A percentile compares a stretch with the other conserved stretches of the same genome.
These are phyloP conservation scores for Tagetes erecta DNA, from an alignment of 129 eudicot genomes.

Conservation along the genomic window DNA sequence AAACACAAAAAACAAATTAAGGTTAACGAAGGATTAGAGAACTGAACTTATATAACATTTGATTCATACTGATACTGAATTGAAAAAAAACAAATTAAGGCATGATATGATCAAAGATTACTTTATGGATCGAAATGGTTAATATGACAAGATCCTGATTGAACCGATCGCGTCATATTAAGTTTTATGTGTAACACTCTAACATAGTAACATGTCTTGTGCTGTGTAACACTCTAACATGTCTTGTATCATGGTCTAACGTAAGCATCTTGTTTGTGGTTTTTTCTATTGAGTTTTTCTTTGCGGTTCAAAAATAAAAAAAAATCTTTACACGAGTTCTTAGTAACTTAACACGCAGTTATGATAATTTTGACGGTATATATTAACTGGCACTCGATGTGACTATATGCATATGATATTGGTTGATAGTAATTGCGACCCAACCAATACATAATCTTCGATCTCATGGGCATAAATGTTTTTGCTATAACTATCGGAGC, in stretches of 20 bases:
- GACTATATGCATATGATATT: constrained; percentile 15
- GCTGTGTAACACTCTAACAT: too few species aligned
- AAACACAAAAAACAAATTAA: too few species aligned
- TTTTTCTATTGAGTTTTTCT: too few species aligned
- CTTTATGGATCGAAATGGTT: too few species aligned
- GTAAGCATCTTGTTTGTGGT: neutral
- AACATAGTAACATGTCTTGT: neutral
- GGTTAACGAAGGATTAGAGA: too few species aligned
- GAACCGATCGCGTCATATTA: neutral
- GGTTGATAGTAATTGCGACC: neutral
- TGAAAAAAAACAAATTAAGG: too few species aligned
- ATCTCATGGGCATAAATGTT: constrained; percentile 6
- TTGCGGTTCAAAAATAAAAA: neutral
- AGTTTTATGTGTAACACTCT: neutral
- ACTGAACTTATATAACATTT: too few species aligned
- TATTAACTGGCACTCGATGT: constrained; percentile 23
- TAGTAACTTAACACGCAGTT: neutral
- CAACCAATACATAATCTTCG: constrained; percentile 3
- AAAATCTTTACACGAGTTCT: neutral
- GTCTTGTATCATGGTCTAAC: neutral
- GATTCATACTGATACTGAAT: too few species aligned
- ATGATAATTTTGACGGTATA: constrained; percentile 4
- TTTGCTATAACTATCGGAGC: constrained; percentile 28
- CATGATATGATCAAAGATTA: too few species aligned
- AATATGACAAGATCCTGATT: neutral